Percentiles rank a stretch among this genome's conserved stretches.
Evolutionary conservation across 768 basidiomycete genomes (phyloP).

Genomic region (Xerocomellus chrysenteron): DNA sequence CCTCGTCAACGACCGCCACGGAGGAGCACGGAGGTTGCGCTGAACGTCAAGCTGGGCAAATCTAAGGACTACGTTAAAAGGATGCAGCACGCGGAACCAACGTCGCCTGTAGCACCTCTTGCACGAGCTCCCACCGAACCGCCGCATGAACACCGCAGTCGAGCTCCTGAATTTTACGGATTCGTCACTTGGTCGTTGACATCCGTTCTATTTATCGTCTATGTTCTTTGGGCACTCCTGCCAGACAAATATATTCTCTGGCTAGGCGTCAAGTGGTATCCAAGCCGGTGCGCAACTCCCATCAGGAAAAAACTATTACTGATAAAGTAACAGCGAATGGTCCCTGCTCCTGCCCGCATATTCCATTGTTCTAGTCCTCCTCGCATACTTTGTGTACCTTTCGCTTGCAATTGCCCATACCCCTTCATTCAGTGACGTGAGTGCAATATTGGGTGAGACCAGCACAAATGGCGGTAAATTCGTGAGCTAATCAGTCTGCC

Average conservation of each 20-base stretch:
- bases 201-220: constrained; percentile 64
- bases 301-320: neutral
- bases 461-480: constrained; percentile 8
- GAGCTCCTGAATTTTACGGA: constrained; percentile 86
- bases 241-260: constrained; percentile 68
- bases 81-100: constrained; percentile 31
- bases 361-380: constrained; percentile 63
- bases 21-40: constrained; percentile 25
- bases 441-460: constrained; percentile 62
- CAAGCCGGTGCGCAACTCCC: constrained; percentile 59
- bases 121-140: constrained; percentile 42
- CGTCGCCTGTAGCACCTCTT: constrained; percentile 45
- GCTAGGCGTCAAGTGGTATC: constrained; percentile 81
- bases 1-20: constrained; percentile 14
- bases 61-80: neutral
- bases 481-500: constrained; percentile 14
- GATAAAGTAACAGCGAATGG: constrained; percentile 67
- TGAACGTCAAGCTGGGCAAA: constrained; percentile 8
- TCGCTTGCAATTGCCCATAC: constrained; percentile 71
- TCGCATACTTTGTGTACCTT: constrained; percentile 77
- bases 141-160: constrained; percentile 51
- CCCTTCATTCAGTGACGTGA: constrained; percentile 65
- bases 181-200: constrained; percentile 86
- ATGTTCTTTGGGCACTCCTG: constrained; percentile 77
- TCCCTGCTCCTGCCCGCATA: constrained; percentile 79